A percentile compares a stretch with the other conserved stretches of the same genome.
These are phyloP conservation scores for Metschnikowia sp. DNA, from an alignment of 805 yeast species.

Conservation along the genomic window DNA sequence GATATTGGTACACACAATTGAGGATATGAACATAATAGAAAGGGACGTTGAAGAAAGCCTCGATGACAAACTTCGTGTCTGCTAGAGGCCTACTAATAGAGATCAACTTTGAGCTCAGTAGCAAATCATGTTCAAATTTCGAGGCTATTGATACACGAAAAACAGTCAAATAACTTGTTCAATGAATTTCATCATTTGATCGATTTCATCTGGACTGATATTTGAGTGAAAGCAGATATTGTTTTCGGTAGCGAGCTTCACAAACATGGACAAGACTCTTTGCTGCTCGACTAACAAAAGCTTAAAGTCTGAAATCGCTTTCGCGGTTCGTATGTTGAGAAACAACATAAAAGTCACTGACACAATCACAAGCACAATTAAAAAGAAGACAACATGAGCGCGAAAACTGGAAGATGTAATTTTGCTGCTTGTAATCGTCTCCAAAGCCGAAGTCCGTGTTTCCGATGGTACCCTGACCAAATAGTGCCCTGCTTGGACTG, in stretches of 20 bases:
- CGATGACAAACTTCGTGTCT: slow-evolving; percentile 14
- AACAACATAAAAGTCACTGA: slow-evolving; percentile 1
- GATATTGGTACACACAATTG: slow-evolving; percentile 63
- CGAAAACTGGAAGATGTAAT: neutral
- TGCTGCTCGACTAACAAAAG: slow-evolving; percentile 10
- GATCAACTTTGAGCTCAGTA: neutral
- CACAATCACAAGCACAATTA: neutral
- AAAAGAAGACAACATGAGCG: neutral
- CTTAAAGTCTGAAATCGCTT: slow-evolving; percentile 2
- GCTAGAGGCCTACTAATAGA: neutral
- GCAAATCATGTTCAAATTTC: neutral
- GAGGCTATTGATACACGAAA: neutral
- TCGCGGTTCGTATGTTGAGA: slow-evolving; percentile 6
- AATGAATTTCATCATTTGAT: neutral
- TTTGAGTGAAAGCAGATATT: neutral
- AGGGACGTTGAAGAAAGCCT: slow-evolving; percentile 16
- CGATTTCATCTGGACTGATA: too few species aligned
- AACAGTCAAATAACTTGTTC: neutral
- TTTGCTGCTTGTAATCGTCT: too few species aligned
- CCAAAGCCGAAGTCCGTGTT: too few species aligned
- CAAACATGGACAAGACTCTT: slow-evolving; percentile 5
- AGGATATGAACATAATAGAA: slow-evolving; percentile 60
- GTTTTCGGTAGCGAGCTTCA: slow-evolving; percentile 2
- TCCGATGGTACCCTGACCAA: too few species aligned
- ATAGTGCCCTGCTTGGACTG: too few species aligned